A percentile compares a stretch with the other conserved stretches of the same genome.
These are phyloP conservation scores for Nitzschia sp. DNA, from an alignment of 108 stramenopile species.

Conservation along the genomic window DNA sequence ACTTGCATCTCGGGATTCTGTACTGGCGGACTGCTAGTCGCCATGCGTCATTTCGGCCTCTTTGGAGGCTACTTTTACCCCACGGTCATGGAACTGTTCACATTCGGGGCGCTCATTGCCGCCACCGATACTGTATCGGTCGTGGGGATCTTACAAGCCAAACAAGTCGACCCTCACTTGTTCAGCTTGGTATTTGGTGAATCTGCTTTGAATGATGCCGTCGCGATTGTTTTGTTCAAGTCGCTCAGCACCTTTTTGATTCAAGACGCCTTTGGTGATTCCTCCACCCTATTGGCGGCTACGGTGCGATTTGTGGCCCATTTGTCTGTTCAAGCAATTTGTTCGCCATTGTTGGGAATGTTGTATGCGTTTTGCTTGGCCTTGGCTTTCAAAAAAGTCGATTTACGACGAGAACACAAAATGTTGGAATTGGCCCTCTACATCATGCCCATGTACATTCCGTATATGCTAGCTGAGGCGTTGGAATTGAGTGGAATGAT, in stretches of 20 bases:
- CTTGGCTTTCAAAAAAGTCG: constrained; percentile 55
- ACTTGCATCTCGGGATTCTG: constrained; percentile 60
- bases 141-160: constrained; percentile 64
- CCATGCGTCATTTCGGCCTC: constrained; percentile 29
- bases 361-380: constrained; percentile 46
- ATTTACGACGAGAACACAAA: constrained; percentile 30
- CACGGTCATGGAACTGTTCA: constrained; percentile 55
- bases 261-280: constrained; percentile 16
- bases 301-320: not conserved
- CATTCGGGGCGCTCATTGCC: constrained; percentile 79
- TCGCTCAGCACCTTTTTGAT: constrained; percentile 34
- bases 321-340: constrained; percentile 40
- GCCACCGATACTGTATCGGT: constrained; percentile 85
- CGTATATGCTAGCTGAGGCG: constrained; percentile 63
- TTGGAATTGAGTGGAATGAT: constrained; percentile 79
- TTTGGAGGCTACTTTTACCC: constrained; percentile 59
- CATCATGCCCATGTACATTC: constrained; percentile 64
- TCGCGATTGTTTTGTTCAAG: constrained; percentile 76
- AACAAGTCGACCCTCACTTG: constrained; percentile 70
- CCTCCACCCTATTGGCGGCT: not conserved
- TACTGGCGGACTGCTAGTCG: constrained; percentile 43
- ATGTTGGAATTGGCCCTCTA: constrained; percentile 62
- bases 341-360: constrained; percentile 59
- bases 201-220: constrained; percentile 85
- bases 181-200: constrained; percentile 88